A percentile compares a stretch with the other conserved stretches of the same genome.
Conservation (phyloP, 768 basidiomycete genomes). For the Collybia nuda region DNA sequence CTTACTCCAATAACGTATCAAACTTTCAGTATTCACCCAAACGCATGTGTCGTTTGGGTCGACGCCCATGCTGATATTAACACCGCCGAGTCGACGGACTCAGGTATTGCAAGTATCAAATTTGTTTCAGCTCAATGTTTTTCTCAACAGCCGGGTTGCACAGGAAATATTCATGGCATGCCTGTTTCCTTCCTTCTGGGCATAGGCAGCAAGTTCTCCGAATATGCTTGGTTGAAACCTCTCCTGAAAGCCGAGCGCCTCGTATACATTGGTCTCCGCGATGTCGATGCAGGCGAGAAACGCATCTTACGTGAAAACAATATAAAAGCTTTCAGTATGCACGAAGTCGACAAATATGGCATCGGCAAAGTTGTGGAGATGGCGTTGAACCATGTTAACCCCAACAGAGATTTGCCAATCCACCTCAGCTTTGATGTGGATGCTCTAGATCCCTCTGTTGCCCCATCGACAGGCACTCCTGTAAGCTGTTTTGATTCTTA, state of each 20-base stretch:
- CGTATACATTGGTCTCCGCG: slow-evolving; percentile 97
- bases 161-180: slow-evolving; percentile 98
- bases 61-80: slow-evolving; percentile 99
- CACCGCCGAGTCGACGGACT: slow-evolving; percentile 76
- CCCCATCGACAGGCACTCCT: slow-evolving; percentile 94
- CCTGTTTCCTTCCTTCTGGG: slow-evolving; percentile 91
- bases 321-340: slow-evolving; percentile 91
- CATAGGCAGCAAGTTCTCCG: slow-evolving; percentile 43
- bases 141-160: slow-evolving; percentile 1
- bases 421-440: slow-evolving; percentile 98
- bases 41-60: slow-evolving; percentile 91
- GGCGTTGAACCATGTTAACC: slow-evolving; percentile 94
- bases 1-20: neutral
- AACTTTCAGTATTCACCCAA: slow-evolving; percentile 58
- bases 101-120: slow-evolving; percentile 43
- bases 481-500: slow-evolving; percentile 36
- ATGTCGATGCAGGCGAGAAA: slow-evolving; percentile 89
- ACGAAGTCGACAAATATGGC: slow-evolving; percentile 87
- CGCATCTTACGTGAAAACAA: slow-evolving; percentile 75
- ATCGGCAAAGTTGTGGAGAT: slow-evolving; percentile 95
- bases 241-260: slow-evolving; percentile 69
- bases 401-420: slow-evolving; percentile 77
- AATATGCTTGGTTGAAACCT: slow-evolving; percentile 57
- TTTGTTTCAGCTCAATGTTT: neutral
- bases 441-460: slow-evolving; percentile 90